Percentiles rank a stretch among this genome's conserved stretches.
Evolutionary conservation across 176 grass and related monocot species (phyloP).

Genomic region (Phoenix dactylifera): DNA sequence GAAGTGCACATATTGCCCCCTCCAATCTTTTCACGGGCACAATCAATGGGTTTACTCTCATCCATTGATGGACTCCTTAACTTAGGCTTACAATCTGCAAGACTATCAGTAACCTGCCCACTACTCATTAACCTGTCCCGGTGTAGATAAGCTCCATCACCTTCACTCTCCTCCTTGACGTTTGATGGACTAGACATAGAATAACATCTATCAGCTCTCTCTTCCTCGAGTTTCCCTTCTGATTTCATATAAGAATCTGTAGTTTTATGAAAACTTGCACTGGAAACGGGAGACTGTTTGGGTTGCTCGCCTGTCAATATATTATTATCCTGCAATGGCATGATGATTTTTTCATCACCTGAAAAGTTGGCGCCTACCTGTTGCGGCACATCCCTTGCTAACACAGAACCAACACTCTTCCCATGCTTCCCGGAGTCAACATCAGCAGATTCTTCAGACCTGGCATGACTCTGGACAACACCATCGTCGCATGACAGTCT

Average conservation of each 20-base stretch:
- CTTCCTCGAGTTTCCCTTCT: constrained; percentile 23
- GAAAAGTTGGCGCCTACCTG: background rate
- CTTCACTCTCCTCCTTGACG: constrained; percentile 16
- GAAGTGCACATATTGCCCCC: constrained; percentile 2
- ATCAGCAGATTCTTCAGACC: constrained; percentile 25
- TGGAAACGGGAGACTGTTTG: constrained; percentile 4
- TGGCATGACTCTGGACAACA: background rate
- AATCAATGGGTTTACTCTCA: constrained; percentile 10
- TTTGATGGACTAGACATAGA: constrained; percentile 12
- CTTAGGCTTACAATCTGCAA: constrained; percentile 2
- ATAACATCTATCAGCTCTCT: background rate
- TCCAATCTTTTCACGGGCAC: background rate
- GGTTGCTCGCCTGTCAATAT: background rate
- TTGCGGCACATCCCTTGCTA: constrained; percentile 23
- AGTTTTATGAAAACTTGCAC: constrained; percentile 12
- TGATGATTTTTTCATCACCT: background rate
- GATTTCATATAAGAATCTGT: constrained; percentile 10
- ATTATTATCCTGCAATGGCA: constrained; percentile 10
- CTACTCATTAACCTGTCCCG: background rate
- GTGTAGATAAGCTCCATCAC: constrained; percentile 1
- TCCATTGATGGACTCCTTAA: constrained; percentile 1
- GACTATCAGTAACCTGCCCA: background rate
- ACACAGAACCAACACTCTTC: constrained; percentile 22
- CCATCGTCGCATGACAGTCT: constrained; percentile 10
- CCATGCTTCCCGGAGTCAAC: constrained; percentile 6